Base-by-base conservation (phyloP, 768 basidiomycete species). In the Tulasnella sp. region DNA sequence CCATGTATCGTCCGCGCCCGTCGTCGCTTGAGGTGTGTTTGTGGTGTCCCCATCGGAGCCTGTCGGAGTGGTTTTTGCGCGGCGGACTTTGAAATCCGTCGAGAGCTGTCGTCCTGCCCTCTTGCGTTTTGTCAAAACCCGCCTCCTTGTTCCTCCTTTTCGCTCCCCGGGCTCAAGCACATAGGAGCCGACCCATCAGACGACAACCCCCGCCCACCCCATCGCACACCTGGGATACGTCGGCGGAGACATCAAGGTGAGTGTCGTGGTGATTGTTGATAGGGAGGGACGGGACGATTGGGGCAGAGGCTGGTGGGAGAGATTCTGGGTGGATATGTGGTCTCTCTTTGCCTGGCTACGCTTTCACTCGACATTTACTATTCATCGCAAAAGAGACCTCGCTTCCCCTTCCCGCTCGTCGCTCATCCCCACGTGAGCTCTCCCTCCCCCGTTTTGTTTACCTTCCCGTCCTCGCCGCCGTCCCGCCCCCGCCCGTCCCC, bases 361-460 rank as follows among this genome's bases (percentile, higher is more conserved):
- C 61, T 67, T 67, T 67, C 61, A 67, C 61, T 67, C 5, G 9
- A 15, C 44, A 15, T 35, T 67, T 67, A 67, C 61, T 67, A 67
- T 67, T 67, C 61, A 67, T 67, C 61, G 61, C 61, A 67, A 67
- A 51, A 35, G 61, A 29, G 61, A 29, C 61, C 61, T 67, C 61
- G 71, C 71, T 46, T 72, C 71, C 37, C 71, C 71, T 40, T 72
- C 37, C 44, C 71, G 71, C 74, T 61, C 37, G 26, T 39, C 75
- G 35, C 39, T 55, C 75, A 10, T 44, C 75, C 75, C 75, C 75
- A 76, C 75, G 75, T 76, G 75, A 76, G 75, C 75, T 44, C 74
- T n/a, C 23, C 74, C 26, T 39, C 72, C 37, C 44, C 46, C 40
- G 40, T 73, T 32, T 48, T 74, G 73, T 48, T 55, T 35, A 48